A percentile compares a stretch with the other conserved stretches of the same genome.
Conservation (phyloP, 2,329 filamentous ascomycete genomes). For the Colletotrichum ledebouriae region DNA sequence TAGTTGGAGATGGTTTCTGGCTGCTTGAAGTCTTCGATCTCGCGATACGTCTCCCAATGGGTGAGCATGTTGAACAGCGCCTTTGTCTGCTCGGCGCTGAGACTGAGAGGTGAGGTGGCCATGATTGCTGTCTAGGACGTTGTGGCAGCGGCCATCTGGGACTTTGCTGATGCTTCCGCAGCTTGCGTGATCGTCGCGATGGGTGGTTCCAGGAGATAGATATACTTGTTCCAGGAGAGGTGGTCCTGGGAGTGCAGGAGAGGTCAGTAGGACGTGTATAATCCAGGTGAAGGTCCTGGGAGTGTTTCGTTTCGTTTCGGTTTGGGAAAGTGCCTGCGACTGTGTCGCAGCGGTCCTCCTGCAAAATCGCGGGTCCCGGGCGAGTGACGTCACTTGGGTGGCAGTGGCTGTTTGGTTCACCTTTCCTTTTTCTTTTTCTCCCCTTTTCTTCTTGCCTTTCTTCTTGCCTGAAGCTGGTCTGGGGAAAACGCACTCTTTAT, state of each 20-base stretch:
- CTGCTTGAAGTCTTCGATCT: slow-evolving; percentile 79
- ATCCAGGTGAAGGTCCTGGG: not conserved
- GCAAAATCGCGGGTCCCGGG: slow-evolving; percentile 2
- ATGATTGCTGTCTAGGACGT: slow-evolving; percentile 14
- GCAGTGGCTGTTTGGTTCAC: not conserved
- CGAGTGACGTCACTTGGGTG: slow-evolving; percentile 12
- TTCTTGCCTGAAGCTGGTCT: not conserved
- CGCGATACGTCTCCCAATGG: slow-evolving; percentile 71
- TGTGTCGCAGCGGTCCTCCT: slow-evolving; percentile 21
- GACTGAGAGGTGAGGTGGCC: slow-evolving; percentile 46
- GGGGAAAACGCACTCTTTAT: slow-evolving; percentile 1
- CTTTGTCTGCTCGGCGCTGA: slow-evolving; percentile 58
- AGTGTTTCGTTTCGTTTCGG: slow-evolving; percentile 1
- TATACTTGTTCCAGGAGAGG: not conserved
- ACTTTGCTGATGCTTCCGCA: not conserved
- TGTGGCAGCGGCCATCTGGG: not conserved
- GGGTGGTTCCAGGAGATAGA: not conserved
- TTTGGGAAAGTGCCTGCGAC: slow-evolving; percentile 28
- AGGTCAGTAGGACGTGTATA: too few species aligned
- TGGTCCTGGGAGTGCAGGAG: not conserved
- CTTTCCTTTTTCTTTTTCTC: not conserved
- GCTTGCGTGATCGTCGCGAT: not conserved
- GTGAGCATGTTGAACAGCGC: slow-evolving; percentile 72
- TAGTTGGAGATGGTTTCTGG: slow-evolving; percentile 75
- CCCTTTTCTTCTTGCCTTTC: too few species aligned